Base-by-base conservation (phyloP, 208 protist genomes). In the Crithidia expoeki region DNA sequence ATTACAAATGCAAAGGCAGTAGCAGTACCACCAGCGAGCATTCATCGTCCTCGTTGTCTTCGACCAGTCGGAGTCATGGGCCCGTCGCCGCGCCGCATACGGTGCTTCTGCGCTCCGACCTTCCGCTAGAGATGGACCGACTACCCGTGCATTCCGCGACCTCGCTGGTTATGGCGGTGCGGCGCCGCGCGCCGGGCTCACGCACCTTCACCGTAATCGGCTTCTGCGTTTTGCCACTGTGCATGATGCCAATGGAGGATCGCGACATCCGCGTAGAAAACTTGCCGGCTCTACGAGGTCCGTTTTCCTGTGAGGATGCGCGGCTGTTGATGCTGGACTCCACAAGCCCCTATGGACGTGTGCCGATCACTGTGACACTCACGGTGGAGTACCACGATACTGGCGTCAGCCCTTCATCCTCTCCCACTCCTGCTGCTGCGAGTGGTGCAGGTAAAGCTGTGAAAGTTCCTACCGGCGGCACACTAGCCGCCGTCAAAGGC, bases 221-320 rank as follows among this genome's bases (percentile, higher is more conserved):
- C 57, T 94, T 94, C 79, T 89, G 87, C 55, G 92, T 96, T 51
- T 84, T 96, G 65, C 92, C 92, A 25, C 78, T 96, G 25, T 96
- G 89, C 72, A 81, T 96, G 66, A 85, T 96, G 86, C 88, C 89
- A 38, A 89, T 96, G 88, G 74, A 89, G 61, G 81, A 96, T 66
- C 76, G 87, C 42, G 88, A 94, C 66, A 68, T 96, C 1, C 89
- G 81, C 23, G 85, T 94, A 11, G 89, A 94, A 74, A 86, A 94
- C 65, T 67, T 96, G 32, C 92, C 92, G 0, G 83, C 88, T 9
- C 70, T 96, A 60, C 83, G 83, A 0, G 92, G 92, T 1, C 92
- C 92, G 34, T 96, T 96, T 60, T 91, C 89, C 21, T 94, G 89
- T 71, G 76, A 89, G 33, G 92, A 96, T 64, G 87, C 89, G 44